These are phyloP conservation scores for Ophiocordyceps polyrhachis-furcata DNA, from an alignment of 2,329 filamentous ascomycete species.

Conservation along the genomic window DNA sequence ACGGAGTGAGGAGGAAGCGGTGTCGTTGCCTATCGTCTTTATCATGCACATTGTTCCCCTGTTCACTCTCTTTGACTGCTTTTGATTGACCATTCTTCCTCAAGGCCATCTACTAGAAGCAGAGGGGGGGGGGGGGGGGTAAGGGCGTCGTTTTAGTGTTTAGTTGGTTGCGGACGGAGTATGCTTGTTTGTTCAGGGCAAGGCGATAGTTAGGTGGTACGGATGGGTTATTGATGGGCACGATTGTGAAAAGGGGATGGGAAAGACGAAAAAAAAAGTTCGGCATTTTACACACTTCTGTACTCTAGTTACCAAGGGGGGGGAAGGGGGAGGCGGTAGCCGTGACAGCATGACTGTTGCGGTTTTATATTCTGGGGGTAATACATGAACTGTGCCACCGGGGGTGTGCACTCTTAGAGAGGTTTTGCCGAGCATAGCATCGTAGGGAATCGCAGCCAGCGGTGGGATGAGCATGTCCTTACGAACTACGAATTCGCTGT, in stretches of 20 bases:
- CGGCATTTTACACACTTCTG: slow-evolving; percentile 18
- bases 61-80: neutral
- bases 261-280: slow-evolving; percentile 3
- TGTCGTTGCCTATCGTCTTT: slow-evolving; percentile 3
- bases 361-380: slow-evolving; percentile 5
- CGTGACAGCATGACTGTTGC: slow-evolving; percentile 6
- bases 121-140: neutral
- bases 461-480: too few relatives aligned
- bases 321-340: slow-evolving; percentile 9
- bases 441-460: too few relatives aligned
- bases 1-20: slow-evolving; percentile 3
- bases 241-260: neutral
- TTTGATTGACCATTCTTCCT: slow-evolving; percentile 3
- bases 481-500: too few relatives aligned
- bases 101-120: slow-evolving; percentile 6
- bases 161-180: neutral
- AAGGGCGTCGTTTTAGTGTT: neutral
- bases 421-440: too few relatives aligned
- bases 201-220: slow-evolving; percentile 11
- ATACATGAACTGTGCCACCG: slow-evolving; percentile 5
- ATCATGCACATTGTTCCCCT: slow-evolving; percentile 1
- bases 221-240: slow-evolving; percentile 10
- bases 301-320: slow-evolving; percentile 19
- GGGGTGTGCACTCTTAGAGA: neutral
- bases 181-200: slow-evolving; percentile 11